phyloP scores from a whole-genome alignment of 1,284 basidiomycete species.

The Cryptococcus deneoformans region DNA sequence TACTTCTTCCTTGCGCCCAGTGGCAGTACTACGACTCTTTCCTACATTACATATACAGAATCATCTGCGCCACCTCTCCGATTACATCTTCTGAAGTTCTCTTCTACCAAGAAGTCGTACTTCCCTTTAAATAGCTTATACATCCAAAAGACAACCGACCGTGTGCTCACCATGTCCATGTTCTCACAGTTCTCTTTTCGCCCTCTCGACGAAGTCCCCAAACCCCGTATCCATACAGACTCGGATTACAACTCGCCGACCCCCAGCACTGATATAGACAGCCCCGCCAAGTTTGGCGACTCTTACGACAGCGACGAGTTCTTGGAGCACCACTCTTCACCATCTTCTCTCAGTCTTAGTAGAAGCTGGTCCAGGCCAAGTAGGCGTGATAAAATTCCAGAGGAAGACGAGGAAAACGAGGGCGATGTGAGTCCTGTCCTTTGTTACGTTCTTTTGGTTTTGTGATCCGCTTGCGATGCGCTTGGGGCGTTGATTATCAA shows the following conservation, averaged over 20 bases:
- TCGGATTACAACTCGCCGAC: neutral
- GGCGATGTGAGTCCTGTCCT: neutral
- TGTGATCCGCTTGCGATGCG: neutral
- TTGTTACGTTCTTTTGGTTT: neutral
- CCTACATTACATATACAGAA: no score
- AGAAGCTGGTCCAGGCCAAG: neutral
- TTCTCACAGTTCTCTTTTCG: constrained; percentile 13
- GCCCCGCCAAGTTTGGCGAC: no score
- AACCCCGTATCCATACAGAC: neutral
- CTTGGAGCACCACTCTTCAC: neutral
- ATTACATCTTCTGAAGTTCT: no score
- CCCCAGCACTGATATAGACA: no score
- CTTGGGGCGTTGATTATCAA: neutral
- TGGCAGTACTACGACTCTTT: no score
- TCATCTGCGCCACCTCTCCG: no score
- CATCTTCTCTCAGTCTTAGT: neutral
- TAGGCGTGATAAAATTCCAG: neutral
- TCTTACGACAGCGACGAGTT: no score
- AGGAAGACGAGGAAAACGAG: neutral
- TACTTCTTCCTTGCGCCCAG: no score
- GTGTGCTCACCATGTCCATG: constrained; percentile 5
- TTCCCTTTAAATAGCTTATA: no score
- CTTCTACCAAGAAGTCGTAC: no score
- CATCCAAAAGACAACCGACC: no score
- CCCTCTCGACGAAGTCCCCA: neutral